phyloP scores from a whole-genome alignment of 139 green algal species.

The Chlamydomonas sp. region DNA sequence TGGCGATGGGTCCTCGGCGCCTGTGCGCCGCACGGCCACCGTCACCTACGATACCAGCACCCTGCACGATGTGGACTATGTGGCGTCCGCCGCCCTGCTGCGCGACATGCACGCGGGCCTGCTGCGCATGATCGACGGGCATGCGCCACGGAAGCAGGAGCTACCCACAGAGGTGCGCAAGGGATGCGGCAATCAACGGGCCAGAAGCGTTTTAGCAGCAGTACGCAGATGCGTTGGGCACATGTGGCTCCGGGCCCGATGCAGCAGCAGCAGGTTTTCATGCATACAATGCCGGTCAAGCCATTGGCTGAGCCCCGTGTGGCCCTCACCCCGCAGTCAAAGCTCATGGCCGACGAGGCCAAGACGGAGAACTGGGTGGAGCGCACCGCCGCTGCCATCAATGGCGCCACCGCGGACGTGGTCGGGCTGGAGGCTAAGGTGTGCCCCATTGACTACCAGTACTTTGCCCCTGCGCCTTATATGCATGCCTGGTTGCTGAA shows the following conservation, averaged over 20 bases:
- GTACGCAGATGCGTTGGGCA: neutral
- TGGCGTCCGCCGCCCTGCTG: slow-evolving; percentile 60
- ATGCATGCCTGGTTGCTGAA: no score
- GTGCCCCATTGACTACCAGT: neutral
- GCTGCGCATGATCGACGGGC: slow-evolving; percentile 56
- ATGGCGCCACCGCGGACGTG: neutral
- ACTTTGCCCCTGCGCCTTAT: neutral
- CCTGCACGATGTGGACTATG: slow-evolving; percentile 21
- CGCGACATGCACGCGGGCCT: slow-evolving; percentile 76
- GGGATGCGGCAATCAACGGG: neutral
- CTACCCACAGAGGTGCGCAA: slow-evolving; percentile 40
- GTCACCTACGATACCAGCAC: slow-evolving; percentile 9
- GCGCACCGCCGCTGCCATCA: slow-evolving; percentile 43
- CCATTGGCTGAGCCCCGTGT: neutral
- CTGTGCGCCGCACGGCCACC: neutral
- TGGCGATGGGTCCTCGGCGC: neutral
- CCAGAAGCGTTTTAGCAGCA: neutral
- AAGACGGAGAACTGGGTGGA: slow-evolving; percentile 57
- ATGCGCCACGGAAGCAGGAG: slow-evolving; percentile 45
- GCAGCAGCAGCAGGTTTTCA: neutral
- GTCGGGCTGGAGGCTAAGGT: slow-evolving; percentile 34
- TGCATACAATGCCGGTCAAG: neutral
- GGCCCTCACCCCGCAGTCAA: neutral
- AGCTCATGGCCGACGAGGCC: slow-evolving; percentile 43
- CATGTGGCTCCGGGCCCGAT: neutral